phyloP scores from a whole-genome alignment of 208 protist species.

The Acanthamoeba lenticulata region DNA sequence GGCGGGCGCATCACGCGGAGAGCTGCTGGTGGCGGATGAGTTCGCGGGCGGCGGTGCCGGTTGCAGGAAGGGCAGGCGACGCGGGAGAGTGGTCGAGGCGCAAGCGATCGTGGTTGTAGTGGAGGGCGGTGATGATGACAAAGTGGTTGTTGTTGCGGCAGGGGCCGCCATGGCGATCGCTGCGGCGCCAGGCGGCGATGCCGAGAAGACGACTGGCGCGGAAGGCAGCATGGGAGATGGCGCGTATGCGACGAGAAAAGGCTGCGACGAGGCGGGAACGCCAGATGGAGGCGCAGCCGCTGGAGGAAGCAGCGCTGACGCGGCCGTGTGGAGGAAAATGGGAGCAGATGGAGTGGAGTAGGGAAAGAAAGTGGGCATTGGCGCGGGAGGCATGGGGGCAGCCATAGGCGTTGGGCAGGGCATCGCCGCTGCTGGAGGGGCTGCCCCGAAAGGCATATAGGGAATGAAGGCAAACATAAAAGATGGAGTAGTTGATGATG shows the following conservation, averaged over 20 bases:
- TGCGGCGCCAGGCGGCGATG: not conserved
- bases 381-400: no score
- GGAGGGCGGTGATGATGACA: not conserved
- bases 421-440: not conserved
- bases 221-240: not conserved
- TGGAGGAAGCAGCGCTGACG: not conserved
- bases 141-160: not conserved
- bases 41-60: not conserved
- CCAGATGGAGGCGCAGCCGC: no score
- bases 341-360: not conserved
- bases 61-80: not conserved
- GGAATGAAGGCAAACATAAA: conserved; percentile 37
- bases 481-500: not conserved
- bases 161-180: not conserved
- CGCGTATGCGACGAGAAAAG: not conserved
- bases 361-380: not conserved
- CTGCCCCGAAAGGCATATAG: not conserved
- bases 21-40: not conserved
- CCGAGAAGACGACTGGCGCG: conserved; percentile 3
- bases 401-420: not conserved
- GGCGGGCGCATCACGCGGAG: not conserved
- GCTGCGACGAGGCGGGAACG: no score
- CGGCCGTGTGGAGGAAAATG: not conserved
- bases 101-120: not conserved
- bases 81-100: not conserved